These are phyloP conservation scores for Oryza brachyantha DNA, from an alignment of 176 grass and related monocot species.

Conservation along the genomic window DNA sequence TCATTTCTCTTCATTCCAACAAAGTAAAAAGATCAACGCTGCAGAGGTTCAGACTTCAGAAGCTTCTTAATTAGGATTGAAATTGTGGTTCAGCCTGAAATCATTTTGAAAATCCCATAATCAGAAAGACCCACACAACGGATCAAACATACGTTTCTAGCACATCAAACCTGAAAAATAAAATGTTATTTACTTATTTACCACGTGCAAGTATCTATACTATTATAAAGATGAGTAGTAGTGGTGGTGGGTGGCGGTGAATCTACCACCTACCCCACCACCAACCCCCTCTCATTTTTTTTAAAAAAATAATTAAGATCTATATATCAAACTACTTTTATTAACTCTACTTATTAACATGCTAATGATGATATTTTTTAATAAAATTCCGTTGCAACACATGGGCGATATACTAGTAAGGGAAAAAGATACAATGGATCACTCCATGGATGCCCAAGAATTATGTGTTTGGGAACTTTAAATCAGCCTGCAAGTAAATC, in stretches of 20 bases:
- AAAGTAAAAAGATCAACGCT: slow-evolving; percentile 19
- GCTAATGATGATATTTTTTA: no score
- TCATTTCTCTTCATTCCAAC: slow-evolving; percentile 8
- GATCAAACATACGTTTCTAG: slow-evolving; percentile 14
- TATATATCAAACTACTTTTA: no score
- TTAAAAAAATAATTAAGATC: no score
- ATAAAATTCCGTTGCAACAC: no score
- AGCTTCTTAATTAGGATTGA: background rate
- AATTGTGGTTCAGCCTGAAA: slow-evolving; percentile 14
- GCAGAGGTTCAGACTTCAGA: background rate
- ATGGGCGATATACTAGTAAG: no score
- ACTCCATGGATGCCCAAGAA: slow-evolving; percentile 10
- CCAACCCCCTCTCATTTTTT: no score
- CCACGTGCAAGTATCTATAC: slow-evolving; percentile 7
- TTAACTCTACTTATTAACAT: no score
- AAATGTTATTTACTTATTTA: slow-evolving; percentile 17
- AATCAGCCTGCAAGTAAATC: slow-evolving; percentile 12
- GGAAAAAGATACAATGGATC: slow-evolving; percentile 8
- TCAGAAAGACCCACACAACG: slow-evolving; percentile 8
- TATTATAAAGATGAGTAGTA: no score
- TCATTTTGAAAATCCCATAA: background rate
- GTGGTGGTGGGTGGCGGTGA: no score
- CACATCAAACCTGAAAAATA: background rate
- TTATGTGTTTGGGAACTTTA: background rate
- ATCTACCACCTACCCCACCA: no score